Evolutionary conservation across 1,284 basidiomycete species (phyloP).

Genomic region (Ceratobasidium papillatum): DNA sequence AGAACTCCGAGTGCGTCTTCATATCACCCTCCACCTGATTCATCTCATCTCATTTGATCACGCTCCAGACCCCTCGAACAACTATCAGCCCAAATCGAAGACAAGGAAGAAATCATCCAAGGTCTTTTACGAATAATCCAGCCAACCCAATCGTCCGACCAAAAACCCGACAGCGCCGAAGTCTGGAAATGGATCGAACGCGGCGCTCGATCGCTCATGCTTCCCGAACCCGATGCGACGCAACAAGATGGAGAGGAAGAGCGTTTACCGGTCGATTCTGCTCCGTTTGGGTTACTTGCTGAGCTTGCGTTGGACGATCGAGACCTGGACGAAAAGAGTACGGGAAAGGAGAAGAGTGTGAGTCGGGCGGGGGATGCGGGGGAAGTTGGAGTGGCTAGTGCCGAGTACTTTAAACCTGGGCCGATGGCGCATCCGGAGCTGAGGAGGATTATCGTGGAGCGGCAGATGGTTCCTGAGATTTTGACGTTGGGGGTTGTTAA

Average conservation of each 20-base stretch:
- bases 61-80: conserved; percentile 16
- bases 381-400: conserved; percentile 73
- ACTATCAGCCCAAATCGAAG: conserved; percentile 29
- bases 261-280: conserved; percentile 11
- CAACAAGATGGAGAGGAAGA: conserved; percentile 9
- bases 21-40: background rate
- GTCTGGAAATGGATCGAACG: conserved; percentile 35
- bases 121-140: conserved; percentile 6
- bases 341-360: background rate
- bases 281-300: conserved; percentile 10
- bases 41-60: background rate
- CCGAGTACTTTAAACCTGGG: conserved; percentile 68
- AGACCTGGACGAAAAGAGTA: conserved; percentile 14
- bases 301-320: conserved; percentile 16
- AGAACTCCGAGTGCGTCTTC: conserved; percentile 31
- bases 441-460: conserved; percentile 77
- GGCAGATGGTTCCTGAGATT: conserved; percentile 81
- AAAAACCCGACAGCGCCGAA: conserved; percentile 20
- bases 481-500: conserved; percentile 81
- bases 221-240: background rate
- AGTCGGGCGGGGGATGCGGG: background rate
- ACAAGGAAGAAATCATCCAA: conserved; percentile 33
- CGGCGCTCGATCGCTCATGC: conserved; percentile 24
- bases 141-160: background rate
- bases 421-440: conserved; percentile 73